A percentile compares a stretch with the other conserved stretches of the same genome.
Conservation (phyloP, 805 yeast species). For the Myxozyma mucilagina region DNA sequence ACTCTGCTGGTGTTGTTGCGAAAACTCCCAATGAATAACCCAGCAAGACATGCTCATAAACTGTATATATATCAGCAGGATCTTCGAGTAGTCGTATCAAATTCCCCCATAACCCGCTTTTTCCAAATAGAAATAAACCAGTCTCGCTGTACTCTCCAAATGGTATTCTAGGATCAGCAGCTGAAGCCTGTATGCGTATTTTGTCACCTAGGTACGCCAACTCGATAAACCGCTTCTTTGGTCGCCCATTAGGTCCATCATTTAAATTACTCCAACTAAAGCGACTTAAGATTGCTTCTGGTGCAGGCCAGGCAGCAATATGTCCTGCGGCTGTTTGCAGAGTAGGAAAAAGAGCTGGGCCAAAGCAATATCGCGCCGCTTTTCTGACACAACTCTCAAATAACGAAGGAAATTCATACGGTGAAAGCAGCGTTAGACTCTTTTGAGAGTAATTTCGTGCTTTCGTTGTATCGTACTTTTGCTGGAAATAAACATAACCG, state of each 20-base stretch:
- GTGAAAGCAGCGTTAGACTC: conserved; percentile 18
- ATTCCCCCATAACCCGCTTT: conserved; percentile 24
- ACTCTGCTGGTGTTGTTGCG: conserved; percentile 22
- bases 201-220: conserved; percentile 27
- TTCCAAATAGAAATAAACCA: conserved; percentile 15
- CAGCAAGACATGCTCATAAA: conserved; percentile 19
- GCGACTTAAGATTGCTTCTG: conserved; percentile 10
- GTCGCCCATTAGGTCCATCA: neutral
- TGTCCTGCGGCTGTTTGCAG: conserved; percentile 27
- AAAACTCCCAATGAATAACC: conserved; percentile 23
- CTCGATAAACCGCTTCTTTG: conserved; percentile 19
- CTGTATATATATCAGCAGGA: conserved; percentile 17
- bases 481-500: conserved; percentile 27
- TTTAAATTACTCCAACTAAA: neutral
- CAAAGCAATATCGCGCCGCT: conserved; percentile 10
- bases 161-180: conserved; percentile 22
- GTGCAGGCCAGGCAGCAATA: conserved; percentile 30
- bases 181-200: conserved; percentile 7
- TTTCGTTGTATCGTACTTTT: conserved; percentile 17
- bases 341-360: conserved; percentile 7
- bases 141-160: conserved; percentile 9
- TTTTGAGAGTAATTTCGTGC: conserved; percentile 24
- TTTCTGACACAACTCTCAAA: conserved; percentile 24
- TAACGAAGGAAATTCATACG: conserved; percentile 23
- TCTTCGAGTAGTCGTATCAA: conserved; percentile 2